A percentile compares a stretch with the other conserved stretches of the same genome.
These are phyloP conservation scores for Leishmania braziliensis DNA, from an alignment of 208 protist genomes.

Conservation along the genomic window DNA sequence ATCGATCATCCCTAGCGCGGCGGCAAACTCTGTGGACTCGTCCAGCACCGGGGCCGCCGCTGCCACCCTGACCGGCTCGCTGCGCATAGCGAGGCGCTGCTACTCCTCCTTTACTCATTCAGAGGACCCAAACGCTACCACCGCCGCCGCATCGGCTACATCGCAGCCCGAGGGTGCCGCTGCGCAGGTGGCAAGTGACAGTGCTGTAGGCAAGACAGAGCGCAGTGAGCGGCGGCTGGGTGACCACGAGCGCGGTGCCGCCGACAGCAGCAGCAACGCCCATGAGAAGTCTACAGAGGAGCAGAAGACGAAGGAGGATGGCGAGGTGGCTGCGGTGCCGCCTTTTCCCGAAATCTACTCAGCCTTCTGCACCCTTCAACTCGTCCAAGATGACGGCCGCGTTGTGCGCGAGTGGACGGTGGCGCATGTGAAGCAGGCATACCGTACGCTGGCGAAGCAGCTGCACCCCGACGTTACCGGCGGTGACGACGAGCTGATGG, in stretches of 20 bases:
- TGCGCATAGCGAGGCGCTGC: slow-evolving; percentile 9
- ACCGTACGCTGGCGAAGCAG: slow-evolving; percentile 39
- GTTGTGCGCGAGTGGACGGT: slow-evolving; percentile 26
- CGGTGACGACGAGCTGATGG: slow-evolving; percentile 39
- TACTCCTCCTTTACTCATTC: slow-evolving; percentile 1
- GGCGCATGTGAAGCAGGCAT: slow-evolving; percentile 43
- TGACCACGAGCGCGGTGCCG: background rate
- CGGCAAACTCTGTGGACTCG: background rate
- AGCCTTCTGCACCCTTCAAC: slow-evolving; percentile 27
- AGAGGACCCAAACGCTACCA: background rate
- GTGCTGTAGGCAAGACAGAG: background rate
- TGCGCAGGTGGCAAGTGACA: background rate
- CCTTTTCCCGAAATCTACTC: slow-evolving; percentile 21
- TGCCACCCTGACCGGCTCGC: background rate
- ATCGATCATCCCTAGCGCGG: background rate
- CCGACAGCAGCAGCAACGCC: background rate
- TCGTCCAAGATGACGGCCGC: slow-evolving; percentile 17
- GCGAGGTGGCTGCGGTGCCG: background rate
- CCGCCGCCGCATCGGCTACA: background rate
- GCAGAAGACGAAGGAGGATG: slow-evolving; percentile 12
- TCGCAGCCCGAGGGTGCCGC: background rate
- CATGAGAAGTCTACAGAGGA: background rate
- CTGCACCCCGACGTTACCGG: slow-evolving; percentile 47
- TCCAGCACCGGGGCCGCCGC: background rate
- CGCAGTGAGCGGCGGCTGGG: background rate